Evolutionary conservation across 176 grass and related monocot genomes (phyloP), one percentile per base, ranked within the genome.

Genomic region (Pontederia crassipes): DNA sequence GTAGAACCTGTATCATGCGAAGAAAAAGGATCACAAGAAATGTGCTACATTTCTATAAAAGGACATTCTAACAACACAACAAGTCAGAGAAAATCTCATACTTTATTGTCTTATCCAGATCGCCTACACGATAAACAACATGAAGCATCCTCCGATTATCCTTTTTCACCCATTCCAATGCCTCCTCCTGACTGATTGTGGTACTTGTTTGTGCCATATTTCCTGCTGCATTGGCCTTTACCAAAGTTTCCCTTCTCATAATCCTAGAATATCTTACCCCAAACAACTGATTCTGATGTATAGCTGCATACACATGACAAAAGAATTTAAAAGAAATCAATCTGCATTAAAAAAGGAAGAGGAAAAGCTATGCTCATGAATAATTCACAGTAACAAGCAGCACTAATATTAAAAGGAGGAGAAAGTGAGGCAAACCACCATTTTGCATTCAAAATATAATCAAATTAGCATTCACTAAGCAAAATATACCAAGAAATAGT

Each of bases 31-130:
- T 18, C 65, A 70, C 65, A 45, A 72, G 35, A 12, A 11, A 46
- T 48, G 47, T 13, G 15, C 9, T 2, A 29, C n/a, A 56, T 46
- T 11, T 48, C 9, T 24, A 69, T 17, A 17, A 20, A 26, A 55
- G 16, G 29, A 11, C 9, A 0, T 55, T 17, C 27, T 27, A 50
- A 11, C 27, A 50, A 17, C 12, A 11, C 20, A 56, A 9, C 48
- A 61, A 61, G 17, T 45, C 46, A 72, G 54, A 65, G 14, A 63
- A 54, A 56, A 46, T 16, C 3, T 46, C 58, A 61, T 88, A 96
- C 90, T 95, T 89, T 74, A 96, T 96, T 32, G 92, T 90, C 79
- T 87, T 96, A 65, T 96, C 86, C 12, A 96, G 75, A 55, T 96
- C 92, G 9, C 92, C 92, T n/a, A 90, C 92, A 54, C 81, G 87